A percentile compares a stretch with the other conserved stretches of the same genome.
These are phyloP conservation scores for Drechslera avenae DNA, from an alignment of 2,329 filamentous ascomycete species.

Conservation along the genomic window DNA sequence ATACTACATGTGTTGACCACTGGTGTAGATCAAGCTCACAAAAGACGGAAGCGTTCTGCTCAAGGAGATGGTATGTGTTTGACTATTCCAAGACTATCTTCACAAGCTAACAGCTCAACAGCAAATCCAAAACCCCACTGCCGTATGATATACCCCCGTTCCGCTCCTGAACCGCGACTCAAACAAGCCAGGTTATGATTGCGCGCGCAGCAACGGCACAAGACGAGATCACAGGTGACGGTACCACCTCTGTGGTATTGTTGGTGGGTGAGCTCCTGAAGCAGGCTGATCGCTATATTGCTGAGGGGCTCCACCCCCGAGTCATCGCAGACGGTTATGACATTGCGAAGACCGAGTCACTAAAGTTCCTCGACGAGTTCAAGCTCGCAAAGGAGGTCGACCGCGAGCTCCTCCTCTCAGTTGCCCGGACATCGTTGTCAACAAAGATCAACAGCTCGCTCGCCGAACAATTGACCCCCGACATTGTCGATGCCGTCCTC, in stretches of 20 bases:
- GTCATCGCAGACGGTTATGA: conserved; percentile 98
- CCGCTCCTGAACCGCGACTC: conserved; percentile 2
- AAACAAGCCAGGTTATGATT: conserved; percentile 63
- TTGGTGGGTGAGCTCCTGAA: conserved; percentile 96
- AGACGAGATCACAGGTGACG: conserved; percentile 97
- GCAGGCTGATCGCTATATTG: conserved; percentile 95
- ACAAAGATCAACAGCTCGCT: conserved; percentile 92
- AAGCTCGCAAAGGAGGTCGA: conserved; percentile 89
- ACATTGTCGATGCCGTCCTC: conserved; percentile 94
- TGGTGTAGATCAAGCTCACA: conserved; percentile 86
- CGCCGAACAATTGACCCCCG: conserved; percentile 87
- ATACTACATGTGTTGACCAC: conserved; percentile 21
- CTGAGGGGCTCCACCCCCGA: conserved; percentile 93
- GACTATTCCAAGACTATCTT: background rate
- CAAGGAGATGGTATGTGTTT: conserved; percentile 63
- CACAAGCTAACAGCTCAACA: conserved; percentile 31
- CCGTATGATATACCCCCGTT: conserved; percentile 59
- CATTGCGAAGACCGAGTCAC: conserved; percentile 88
- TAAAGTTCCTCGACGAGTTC: conserved; percentile 96
- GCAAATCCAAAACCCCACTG: conserved; percentile 98
- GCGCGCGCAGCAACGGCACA: conserved; percentile 89
- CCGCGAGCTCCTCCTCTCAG: conserved; percentile 88
- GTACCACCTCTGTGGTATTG: conserved; percentile 94
- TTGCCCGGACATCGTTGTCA: conserved; percentile 90
- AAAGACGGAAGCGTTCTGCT: conserved; percentile 93